These are phyloP conservation scores for Fraxinus platypoda DNA, from an alignment of 305 asterid species.

Conservation along the genomic window DNA sequence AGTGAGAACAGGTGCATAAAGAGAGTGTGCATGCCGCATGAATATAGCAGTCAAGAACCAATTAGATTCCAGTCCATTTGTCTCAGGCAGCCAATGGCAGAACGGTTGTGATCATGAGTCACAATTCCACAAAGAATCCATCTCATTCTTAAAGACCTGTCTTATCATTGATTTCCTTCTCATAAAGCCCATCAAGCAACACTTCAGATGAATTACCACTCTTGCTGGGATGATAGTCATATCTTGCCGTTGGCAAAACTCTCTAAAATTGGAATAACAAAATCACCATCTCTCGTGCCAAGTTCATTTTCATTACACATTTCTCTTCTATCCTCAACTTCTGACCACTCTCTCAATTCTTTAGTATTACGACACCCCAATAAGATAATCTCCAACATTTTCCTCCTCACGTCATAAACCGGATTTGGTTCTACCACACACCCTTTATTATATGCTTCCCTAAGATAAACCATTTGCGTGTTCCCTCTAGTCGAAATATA, in stretches of 20 bases:
- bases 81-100: not conserved
- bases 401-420: conserved; percentile 55
- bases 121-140: not conserved
- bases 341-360: conserved; percentile 32
- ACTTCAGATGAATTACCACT: conserved; percentile 6
- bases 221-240: not conserved
- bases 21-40: not conserved
- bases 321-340: conserved; percentile 24
- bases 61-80: not conserved
- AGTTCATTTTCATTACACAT: conserved; percentile 15
- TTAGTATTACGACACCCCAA: conserved; percentile 60
- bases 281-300: conserved; percentile 45
- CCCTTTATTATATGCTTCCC: conserved; percentile 63
- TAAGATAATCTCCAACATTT: conserved; percentile 61
- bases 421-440: conserved; percentile 49
- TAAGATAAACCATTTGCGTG: conserved; percentile 54
- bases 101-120: not conserved
- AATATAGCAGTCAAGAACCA: not conserved
- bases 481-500: conserved; percentile 67
- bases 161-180: not conserved
- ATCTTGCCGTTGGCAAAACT: conserved; percentile 20
- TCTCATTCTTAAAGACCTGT: not conserved
- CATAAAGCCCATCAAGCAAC: conserved; percentile 2
- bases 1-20: not conserved
- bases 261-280: conserved; percentile 57